Conservation (phyloP, 176 grass and related monocot genomes). For the Lolium rigidum region DNA sequence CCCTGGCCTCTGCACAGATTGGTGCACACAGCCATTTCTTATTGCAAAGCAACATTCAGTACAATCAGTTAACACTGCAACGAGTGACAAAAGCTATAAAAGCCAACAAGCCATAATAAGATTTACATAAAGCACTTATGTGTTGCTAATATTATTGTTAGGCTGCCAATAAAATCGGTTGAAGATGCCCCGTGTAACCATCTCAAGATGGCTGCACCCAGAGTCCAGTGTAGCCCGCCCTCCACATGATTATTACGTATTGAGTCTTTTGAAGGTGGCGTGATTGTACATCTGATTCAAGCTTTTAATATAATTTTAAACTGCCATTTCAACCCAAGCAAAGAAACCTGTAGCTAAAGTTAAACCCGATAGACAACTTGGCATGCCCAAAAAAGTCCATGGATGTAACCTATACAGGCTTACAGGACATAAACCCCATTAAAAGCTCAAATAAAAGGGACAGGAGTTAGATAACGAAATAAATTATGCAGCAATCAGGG, state of each 20-base stretch:
- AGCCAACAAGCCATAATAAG: not conserved
- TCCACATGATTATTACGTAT: not conserved
- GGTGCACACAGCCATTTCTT: not conserved
- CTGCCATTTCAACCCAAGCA: constrained; percentile 17
- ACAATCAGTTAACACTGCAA: not conserved
- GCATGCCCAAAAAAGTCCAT: not conserved
- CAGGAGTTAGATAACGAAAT: not conserved
- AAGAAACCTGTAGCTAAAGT: not conserved
- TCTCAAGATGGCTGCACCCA: not conserved
- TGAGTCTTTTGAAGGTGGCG: constrained; percentile 11
- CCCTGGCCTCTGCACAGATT: not conserved
- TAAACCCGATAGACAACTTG: not conserved
- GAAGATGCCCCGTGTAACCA: not conserved
- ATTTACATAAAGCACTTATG: not conserved
- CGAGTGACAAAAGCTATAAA: not conserved
- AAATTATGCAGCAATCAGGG: constrained; percentile 17
- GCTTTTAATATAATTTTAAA: constrained; percentile 2
- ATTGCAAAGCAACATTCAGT: not conserved
- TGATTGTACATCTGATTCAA: constrained; percentile 24
- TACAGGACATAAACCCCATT: constrained; percentile 6
- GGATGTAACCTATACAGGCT: not conserved
- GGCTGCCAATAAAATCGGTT: not conserved
- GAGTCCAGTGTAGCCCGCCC: not conserved
- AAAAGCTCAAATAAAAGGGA: not conserved
- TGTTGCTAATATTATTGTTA: not conserved